A percentile compares a stretch with the other conserved stretches of the same genome.
These are phyloP conservation scores for Trichoderma sp. DNA, from an alignment of 2,329 filamentous ascomycete species.

Conservation along the genomic window DNA sequence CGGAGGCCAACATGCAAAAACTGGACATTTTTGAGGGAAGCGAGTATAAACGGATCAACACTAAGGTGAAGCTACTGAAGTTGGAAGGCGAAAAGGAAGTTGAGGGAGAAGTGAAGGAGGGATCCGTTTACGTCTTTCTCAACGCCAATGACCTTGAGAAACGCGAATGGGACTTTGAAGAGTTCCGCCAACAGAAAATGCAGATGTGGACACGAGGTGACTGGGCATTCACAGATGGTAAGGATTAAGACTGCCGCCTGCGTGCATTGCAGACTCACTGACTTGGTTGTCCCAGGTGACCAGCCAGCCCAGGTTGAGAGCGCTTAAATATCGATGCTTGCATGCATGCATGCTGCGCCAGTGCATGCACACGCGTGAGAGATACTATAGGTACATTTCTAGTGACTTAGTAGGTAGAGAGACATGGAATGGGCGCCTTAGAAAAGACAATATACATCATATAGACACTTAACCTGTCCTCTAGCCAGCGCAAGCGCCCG, in stretches of 20 bases:
- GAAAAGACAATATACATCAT: neutral
- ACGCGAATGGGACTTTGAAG: conserved; percentile 83
- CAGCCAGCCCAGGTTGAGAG: neutral
- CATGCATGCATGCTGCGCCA: neutral
- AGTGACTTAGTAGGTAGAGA: neutral
- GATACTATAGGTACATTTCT: neutral
- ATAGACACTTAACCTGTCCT: neutral
- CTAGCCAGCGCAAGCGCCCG: neutral
- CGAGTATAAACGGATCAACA: conserved; percentile 65
- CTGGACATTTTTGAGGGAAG: conserved; percentile 81
- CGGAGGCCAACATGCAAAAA: conserved; percentile 70
- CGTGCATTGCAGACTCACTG: neutral
- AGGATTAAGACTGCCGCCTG: neutral
- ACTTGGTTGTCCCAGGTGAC: neutral
- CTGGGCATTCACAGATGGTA: conserved; percentile 46
- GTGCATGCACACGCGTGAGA: neutral
- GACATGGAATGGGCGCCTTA: neutral
- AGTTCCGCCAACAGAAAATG: conserved; percentile 77
- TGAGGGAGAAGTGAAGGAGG: conserved; percentile 50
- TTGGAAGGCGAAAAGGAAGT: conserved; percentile 41
- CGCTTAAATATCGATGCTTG: neutral
- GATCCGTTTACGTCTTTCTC: conserved; percentile 67
- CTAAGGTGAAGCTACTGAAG: conserved; percentile 54
- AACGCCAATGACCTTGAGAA: conserved; percentile 59
- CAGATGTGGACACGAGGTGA: conserved; percentile 54